Evolutionary conservation across 768 basidiomycete species (phyloP), one percentile per base, ranked within the genome.

Genomic region (Rhizopogon salebrosus): DNA sequence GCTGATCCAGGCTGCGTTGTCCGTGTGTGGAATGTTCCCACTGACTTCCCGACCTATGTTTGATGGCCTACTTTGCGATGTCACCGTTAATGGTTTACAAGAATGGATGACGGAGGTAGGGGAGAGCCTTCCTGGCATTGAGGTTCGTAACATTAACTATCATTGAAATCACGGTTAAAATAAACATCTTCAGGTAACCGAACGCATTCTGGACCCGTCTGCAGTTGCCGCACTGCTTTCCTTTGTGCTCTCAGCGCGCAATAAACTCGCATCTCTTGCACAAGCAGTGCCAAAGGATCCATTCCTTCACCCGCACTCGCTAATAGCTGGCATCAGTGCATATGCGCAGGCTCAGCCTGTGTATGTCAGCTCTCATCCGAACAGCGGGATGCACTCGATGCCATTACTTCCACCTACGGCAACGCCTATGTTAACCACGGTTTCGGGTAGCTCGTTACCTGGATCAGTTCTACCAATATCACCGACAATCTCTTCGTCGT

Each of bases 51-150:
- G 43, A 45, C 41, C 43, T 39, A 52, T 49, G 20, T 61, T 78
- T 39, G 83, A 92, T 65, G 90, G 90, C 1, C 73, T 93, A 13
- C 69, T 93, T 22, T 92, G 90, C 62, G 89, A 93, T 65, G 69
- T 75, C 13, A 90, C 90, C 0, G 79, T 89, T 24, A 81, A 85
- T 24, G 89, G 83, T 5, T 79, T 93, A 31, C 74, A 78, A 43
- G 72, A 69, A 48, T 93, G 90, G 89, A 79, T 81, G 27, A 61
- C 75, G 13, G 79, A 82, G 41, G 75, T 92, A 39, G 89, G 85
- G 11, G 80, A 80, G 56, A 78, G 77, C 7, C 76, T 75, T 57
- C 64, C 85, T 52, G 77, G 78, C 29, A 71, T 87, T 16, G 87
- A 91, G 76, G 87, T 73, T 49, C 34, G 23, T 45, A 55, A 10